Base-by-base conservation (phyloP, 2,329 filamentous ascomycete genomes). In the Purpureocillium takamizusanense region DNA sequence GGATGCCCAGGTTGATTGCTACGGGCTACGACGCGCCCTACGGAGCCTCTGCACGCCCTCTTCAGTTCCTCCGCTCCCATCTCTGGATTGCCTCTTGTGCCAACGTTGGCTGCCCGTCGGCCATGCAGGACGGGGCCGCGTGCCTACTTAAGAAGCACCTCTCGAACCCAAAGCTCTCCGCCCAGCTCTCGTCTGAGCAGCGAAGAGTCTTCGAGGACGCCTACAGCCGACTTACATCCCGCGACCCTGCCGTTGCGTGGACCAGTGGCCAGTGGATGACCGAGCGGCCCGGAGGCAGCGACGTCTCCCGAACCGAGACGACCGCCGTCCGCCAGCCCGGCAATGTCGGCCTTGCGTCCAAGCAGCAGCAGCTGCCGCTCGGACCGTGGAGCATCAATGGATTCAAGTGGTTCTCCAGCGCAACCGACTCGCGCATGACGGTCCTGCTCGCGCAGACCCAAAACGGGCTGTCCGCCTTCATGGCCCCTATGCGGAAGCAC, bases 251-350 rank as follows among this genome's bases (percentile, higher is more conserved):
- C 4, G 46, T 57, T 14, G 73, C 75, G 1, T 86, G 81, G 82
- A 86, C 81, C 0, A 82, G 74, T 31, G 81, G 81, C 0, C 82
- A 86, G 53, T 86, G 83, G 82, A 86, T 86, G 82, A 86, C 82
- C 0, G 81, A 86, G 48, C 67, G 81, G 3, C 67, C 70, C 0
- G 81, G 81, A 2, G 82, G 81, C 0, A 83, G 78, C 45, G 82
- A 86, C 49, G 78, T 86, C 2, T 76, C 76, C 4, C 67, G 71
- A 29, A 83, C 78, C 0, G 81, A 86, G 56, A 86, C 81, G 0
- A 57, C 73, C 4, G 78, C 79, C 4, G 56, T 41, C 18, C 49
- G 51, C 1, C 33, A 48, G 11, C 49, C 52, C 8, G 40, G 41
- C 11, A 43, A 29, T 15, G 35, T 25, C 10, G 44, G 41, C 1